Evolutionary conservation across 2,329 filamentous ascomycete genomes (phyloP), one percentile per base, ranked within the genome.

Genomic region (Fusarium coffeatum): DNA sequence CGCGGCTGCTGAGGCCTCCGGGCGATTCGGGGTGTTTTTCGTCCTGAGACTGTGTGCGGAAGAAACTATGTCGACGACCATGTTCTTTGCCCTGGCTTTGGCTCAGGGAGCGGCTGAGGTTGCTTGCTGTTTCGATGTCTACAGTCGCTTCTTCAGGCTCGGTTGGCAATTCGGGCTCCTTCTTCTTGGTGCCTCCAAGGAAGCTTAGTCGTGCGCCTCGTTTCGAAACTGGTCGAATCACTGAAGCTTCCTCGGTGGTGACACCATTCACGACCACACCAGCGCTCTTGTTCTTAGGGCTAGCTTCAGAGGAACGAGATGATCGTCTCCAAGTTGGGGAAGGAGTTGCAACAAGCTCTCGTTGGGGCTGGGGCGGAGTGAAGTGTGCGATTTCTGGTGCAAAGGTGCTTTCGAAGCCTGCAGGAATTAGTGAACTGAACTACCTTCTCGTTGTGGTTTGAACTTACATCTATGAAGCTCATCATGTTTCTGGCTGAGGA

Each of bases 401-500:
- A 75, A 91, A 92, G 0, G 86, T 89, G 18, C 76, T 79, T 75
- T 90, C 85, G 67, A 90, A 91, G 76, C 85, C 89, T 90, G 54
- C 5, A 16, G 6, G 42, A 20, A 58, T 78, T 42, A 79, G 70
- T 57, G 12, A 47, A 32, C 20, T 37, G 25, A 28, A 46, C 34
- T 27, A 28, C 6, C 18, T 51, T 41, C 23, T 13, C 20, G 8
- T 41, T 10, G 42, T 8, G 34, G 8, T 12, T 51, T 56, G 64
- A 64, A 86, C 90, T 82, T 85, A 93, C 91, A 85, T 79, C 84
- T 84, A 65, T 87, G 84, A 37, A 93, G 83, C 76, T 92, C 89
- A 75, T 88, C 85, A 32, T 87, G 83, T 46, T 82, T 83, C 66
- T 80, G 83, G 73, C 80, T 84, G 78, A 87, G 89, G 79, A 82